Evolutionary conservation across 495 filamentous ascomycete genomes (phyloP).

Genomic region (Penicillium lividum): DNA sequence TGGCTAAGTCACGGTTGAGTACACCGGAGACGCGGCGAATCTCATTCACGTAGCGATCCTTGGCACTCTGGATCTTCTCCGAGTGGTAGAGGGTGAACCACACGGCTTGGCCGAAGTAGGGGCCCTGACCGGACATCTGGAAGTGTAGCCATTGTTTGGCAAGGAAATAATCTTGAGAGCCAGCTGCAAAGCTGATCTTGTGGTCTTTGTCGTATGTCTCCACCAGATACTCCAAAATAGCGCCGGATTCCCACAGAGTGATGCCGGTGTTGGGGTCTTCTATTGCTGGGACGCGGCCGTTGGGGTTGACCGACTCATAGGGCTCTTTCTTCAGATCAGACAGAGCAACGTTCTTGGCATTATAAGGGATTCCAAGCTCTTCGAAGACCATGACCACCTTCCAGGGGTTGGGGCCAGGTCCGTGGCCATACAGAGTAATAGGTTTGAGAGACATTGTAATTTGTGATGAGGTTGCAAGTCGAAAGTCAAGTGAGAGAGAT

Average conservation of each 20-base stretch:
- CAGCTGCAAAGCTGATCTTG: slow-evolving; percentile 55
- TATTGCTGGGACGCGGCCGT: slow-evolving; percentile 65
- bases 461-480: background rate
- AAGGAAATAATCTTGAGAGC: slow-evolving; percentile 49
- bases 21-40: slow-evolving; percentile 60
- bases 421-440: slow-evolving; percentile 44
- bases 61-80: slow-evolving; percentile 58
- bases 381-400: slow-evolving; percentile 65
- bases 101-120: slow-evolving; percentile 61
- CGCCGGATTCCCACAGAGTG: slow-evolving; percentile 71
- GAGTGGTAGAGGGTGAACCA: slow-evolving; percentile 59
- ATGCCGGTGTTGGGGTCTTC: slow-evolving; percentile 68
- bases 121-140: slow-evolving; percentile 69
- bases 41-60: slow-evolving; percentile 62
- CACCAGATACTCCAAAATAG: slow-evolving; percentile 70
- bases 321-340: slow-evolving; percentile 57
- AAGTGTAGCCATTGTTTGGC: slow-evolving; percentile 68
- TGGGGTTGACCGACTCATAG: slow-evolving; percentile 65
- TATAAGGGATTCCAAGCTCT: slow-evolving; percentile 62
- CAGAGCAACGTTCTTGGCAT: slow-evolving; percentile 42
- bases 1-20: slow-evolving; percentile 52
- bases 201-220: slow-evolving; percentile 68
- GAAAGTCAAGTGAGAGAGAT: background rate
- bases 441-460: slow-evolving; percentile 46
- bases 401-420: slow-evolving; percentile 58